phyloP scores from a whole-genome alignment of 2,329 filamentous ascomycete species.

The Thelonectria rubi region DNA sequence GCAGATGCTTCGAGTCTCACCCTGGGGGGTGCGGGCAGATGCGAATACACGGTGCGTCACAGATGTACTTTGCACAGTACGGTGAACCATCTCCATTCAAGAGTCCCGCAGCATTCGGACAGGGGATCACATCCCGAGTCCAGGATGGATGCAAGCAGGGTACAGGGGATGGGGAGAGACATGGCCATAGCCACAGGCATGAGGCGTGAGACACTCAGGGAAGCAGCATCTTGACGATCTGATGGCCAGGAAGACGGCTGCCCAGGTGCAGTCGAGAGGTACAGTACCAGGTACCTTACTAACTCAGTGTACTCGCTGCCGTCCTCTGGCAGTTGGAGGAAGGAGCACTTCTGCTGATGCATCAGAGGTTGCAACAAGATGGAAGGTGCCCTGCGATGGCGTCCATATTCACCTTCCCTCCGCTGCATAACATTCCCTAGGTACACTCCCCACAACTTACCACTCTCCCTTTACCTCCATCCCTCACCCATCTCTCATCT shows the following conservation, averaged over 20 bases:
- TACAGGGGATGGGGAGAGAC: background rate
- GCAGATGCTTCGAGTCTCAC: background rate
- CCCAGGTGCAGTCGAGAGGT: constrained; percentile 15
- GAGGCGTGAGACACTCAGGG: constrained; percentile 7
- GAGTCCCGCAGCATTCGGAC: background rate
- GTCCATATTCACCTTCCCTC: background rate
- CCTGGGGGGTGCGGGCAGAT: constrained; percentile 4
- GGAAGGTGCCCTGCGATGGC: background rate
- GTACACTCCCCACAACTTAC: too few species aligned
- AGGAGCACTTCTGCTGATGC: too few species aligned
- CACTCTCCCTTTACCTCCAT: background rate
- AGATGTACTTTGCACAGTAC: constrained; percentile 5
- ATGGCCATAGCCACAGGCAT: background rate
- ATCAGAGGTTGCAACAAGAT: background rate
- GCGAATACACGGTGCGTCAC: background rate
- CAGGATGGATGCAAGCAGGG: constrained; percentile 2
- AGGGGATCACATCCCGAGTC: constrained; percentile 5
- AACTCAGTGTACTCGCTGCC: too few species aligned
- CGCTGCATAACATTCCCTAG: too few species aligned
- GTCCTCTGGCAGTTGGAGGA: too few species aligned
- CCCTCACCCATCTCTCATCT: constrained; percentile 6
- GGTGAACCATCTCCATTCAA: background rate
- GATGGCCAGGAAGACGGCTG: too few species aligned
- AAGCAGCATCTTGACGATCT: constrained; percentile 35
- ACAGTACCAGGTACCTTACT: too few species aligned